Base-by-base conservation (phyloP, 75 land plant genomes). In the Larix kaempferi region DNA sequence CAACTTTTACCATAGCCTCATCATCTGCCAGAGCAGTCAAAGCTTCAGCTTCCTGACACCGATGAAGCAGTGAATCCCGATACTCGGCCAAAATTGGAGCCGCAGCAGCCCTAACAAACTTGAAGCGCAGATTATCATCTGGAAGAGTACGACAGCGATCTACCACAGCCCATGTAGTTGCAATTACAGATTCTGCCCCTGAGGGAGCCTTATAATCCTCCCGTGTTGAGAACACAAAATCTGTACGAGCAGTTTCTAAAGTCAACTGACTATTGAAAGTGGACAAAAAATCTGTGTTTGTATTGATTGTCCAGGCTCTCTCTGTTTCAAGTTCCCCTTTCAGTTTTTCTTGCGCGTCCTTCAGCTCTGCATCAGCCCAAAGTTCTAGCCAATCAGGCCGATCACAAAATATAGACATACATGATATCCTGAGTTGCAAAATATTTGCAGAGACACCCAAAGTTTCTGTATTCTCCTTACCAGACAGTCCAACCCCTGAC, bases 31-130 rank as follows among this genome's bases (percentile, higher is more conserved):
- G 79, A 72, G 94, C 96, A 63, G 96, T 95, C 77, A 93, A 61
- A 10, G 91, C 99, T 83, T 95, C 98, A 59, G 92, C 88, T 84
- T 98, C 98, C 78, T 93, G 94, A 81, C 98, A 95, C 62, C 90
- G 89, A 15, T 76, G 89, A 59, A 91, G 90, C 76, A 91, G 71
- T 56, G 76, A 77, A 73, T 90, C 91, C 56, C 80, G 76, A 75
- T 86, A 91, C 52, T 87, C 80, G 16, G 74, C 73, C 52, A 93
- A 74, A 62, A 95, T 73, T 29, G 94, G 93, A 37, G 82, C 75
- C 56, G 78, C 92, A 44, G 85, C 84, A 14, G 81, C 57, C 59
- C 65, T 87, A 27, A 90, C 56, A 80, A 93, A 95, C 72, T 79
- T 82, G 57, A 86, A 79, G 19, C 90, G 88, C 66, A 88, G 67